These are phyloP conservation scores for Globisporangium alternatum DNA, from an alignment of 352 stramenopile genomes.

Conservation along the genomic window DNA sequence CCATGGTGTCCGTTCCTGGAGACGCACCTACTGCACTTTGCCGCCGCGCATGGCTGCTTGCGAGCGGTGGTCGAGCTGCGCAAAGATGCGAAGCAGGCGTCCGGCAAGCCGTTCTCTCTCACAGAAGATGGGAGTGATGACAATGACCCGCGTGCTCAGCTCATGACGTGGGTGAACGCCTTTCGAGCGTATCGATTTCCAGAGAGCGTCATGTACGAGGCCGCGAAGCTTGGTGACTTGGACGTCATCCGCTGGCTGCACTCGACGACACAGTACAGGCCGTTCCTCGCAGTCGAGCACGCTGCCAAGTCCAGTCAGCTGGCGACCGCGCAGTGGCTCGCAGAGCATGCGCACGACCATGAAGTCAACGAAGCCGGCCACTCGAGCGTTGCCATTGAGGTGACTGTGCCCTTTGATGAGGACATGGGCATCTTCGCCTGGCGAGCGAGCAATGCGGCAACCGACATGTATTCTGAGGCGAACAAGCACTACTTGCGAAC, in stretches of 20 bases:
- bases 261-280: background rate
- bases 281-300: constrained; percentile 4
- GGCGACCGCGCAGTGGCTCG: constrained; percentile 2
- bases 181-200: constrained; percentile 3
- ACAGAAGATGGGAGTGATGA: background rate
- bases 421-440: background rate
- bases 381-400: background rate
- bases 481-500: background rate
- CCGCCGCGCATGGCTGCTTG: background rate
- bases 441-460: background rate
- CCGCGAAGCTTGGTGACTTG: background rate
- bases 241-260: constrained; percentile 2
- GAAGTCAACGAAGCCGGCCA: background rate
- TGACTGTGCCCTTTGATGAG: background rate
- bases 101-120: background rate
- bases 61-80: background rate
- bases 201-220: constrained; percentile 1
- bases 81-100: background rate
- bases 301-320: background rate
- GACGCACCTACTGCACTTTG: constrained; percentile 4
- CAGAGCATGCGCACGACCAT: background rate
- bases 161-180: background rate
- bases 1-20: background rate
- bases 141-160: background rate
- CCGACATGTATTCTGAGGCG: background rate